Evolutionary conservation across 345 rosid genomes (phyloP).

Genomic region (Jatropha curcas): DNA sequence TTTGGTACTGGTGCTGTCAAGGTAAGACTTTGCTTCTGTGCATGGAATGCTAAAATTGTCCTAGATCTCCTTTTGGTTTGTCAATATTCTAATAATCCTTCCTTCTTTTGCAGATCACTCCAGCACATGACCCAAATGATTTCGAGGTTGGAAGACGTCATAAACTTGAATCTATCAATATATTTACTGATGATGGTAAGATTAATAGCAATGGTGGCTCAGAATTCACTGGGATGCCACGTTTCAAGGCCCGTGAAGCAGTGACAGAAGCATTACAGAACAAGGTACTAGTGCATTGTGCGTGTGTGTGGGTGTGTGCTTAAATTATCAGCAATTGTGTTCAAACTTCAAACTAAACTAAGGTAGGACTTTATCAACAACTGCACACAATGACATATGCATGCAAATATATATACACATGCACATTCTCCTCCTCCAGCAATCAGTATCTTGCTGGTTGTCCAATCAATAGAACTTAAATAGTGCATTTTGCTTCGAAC

Average conservation of each 20-base stretch:
- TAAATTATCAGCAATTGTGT: too few species aligned
- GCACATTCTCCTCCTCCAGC: too few species aligned
- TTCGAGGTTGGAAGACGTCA: constrained; percentile 92
- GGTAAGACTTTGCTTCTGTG: constrained; percentile 40
- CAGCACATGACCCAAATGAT: constrained; percentile 97
- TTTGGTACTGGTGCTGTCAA: constrained; percentile 99
- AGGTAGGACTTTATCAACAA: not conserved
- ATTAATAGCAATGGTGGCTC: constrained; percentile 82
- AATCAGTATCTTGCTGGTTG: not conserved
- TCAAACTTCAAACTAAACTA: not conserved
- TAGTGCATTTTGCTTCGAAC: not conserved
- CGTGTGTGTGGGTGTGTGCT: too few species aligned
- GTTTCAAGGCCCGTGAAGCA: constrained; percentile 85
- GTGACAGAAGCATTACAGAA: constrained; percentile 69
- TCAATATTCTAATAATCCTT: constrained; percentile 7
- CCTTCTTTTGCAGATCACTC: constrained; percentile 71
- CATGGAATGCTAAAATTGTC: constrained; percentile 14
- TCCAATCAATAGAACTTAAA: not conserved
- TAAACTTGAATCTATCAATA: constrained; percentile 71
- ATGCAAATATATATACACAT: too few species aligned
- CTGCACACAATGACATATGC: not conserved
- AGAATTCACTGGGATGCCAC: constrained; percentile 80
- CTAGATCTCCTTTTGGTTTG: not conserved
- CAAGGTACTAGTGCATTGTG: constrained; percentile 41
- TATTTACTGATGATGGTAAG: constrained; percentile 90